These are phyloP conservation scores for Elsinoe arachidis DNA, from an alignment of 2,329 filamentous ascomycete genomes.

Conservation along the genomic window DNA sequence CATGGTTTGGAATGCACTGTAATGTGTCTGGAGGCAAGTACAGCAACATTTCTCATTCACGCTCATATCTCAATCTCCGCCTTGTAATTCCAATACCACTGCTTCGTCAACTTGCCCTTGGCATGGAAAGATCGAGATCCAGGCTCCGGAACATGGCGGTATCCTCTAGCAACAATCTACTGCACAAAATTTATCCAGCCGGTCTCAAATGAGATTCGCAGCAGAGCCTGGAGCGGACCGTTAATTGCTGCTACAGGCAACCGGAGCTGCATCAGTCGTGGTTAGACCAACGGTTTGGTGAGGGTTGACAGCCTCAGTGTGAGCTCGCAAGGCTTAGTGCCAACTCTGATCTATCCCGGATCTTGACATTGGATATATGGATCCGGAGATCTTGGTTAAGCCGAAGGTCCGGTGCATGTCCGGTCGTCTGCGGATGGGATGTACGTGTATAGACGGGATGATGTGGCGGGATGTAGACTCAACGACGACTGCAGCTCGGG, in stretches of 20 bases:
- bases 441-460: neutral
- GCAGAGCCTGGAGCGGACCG: neutral
- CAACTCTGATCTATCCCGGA: neutral
- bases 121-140: neutral
- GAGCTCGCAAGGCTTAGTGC: neutral
- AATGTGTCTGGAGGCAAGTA: too few relatives aligned
- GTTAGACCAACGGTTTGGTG: constrained; percentile 12
- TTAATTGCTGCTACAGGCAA: constrained; percentile 13
- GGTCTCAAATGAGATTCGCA: neutral
- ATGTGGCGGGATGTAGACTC: too few relatives aligned
- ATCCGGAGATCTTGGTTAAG: neutral
- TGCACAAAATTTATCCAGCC: neutral
- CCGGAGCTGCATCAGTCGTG: neutral
- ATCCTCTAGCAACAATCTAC: constrained; percentile 4
- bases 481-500: too few relatives aligned
- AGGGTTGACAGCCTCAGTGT: neutral
- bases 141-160: neutral
- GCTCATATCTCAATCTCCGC: too few relatives aligned
- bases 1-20: too few relatives aligned
- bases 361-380: neutral
- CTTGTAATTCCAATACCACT: neutral
- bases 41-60: too few relatives aligned
- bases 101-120: neutral
- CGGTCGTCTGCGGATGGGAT: neutral
- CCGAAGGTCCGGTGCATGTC: neutral